phyloP scores from a whole-genome alignment of 2,329 filamentous ascomycete genomes.

The Parastagonospora nodorum region DNA sequence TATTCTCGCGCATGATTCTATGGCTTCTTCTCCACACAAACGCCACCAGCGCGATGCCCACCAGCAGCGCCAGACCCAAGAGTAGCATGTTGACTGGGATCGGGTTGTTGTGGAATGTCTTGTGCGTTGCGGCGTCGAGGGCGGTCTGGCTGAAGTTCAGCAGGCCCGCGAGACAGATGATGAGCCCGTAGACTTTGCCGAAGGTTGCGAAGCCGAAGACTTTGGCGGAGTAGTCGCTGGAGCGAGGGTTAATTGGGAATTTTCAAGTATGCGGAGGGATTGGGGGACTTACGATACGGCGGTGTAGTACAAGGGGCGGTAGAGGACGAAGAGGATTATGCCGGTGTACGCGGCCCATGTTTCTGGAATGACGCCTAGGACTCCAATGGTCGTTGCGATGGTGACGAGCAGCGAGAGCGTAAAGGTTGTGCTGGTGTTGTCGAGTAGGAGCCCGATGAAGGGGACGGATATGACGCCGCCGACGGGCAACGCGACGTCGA shows the following conservation, averaged over 20 bases:
- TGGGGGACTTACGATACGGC: constrained; percentile 67
- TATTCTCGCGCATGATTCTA: constrained; percentile 45
- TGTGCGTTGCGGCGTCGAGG: constrained; percentile 78
- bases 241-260: constrained; percentile 4
- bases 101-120: constrained; percentile 72
- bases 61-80: constrained; percentile 62
- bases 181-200: constrained; percentile 89
- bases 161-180: constrained; percentile 83
- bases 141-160: constrained; percentile 84
- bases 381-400: constrained; percentile 74
- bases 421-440: constrained; percentile 73
- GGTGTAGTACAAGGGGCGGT: constrained; percentile 89
- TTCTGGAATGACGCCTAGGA: constrained; percentile 74
- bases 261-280: not conserved
- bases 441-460: constrained; percentile 81
- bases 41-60: constrained; percentile 68
- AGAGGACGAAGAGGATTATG: constrained; percentile 78
- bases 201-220: constrained; percentile 92
- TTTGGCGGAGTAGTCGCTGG: constrained; percentile 80
- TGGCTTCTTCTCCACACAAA: constrained; percentile 65
- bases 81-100: constrained; percentile 77
- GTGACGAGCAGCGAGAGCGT: constrained; percentile 73
- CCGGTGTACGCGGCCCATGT: constrained; percentile 76
- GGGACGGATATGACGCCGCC: constrained; percentile 85
- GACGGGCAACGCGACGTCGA: constrained; percentile 82